phyloP scores from a whole-genome alignment of 768 basidiomycete species.

The Pholiota conissans region DNA sequence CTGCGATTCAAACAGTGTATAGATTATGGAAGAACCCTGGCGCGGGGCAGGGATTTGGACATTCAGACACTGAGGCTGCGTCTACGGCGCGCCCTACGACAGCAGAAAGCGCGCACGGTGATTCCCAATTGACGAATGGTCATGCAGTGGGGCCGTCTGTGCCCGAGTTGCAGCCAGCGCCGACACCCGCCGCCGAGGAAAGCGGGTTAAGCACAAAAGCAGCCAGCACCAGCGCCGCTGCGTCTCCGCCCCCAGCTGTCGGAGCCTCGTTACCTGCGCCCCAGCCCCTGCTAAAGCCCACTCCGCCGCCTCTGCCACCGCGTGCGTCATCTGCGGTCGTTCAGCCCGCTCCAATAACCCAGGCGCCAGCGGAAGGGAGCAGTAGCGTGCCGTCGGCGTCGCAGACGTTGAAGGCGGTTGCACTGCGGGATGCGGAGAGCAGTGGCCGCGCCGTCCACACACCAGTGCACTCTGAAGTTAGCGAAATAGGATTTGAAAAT shows the following conservation, averaged over 20 bases:
- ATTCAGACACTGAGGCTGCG: not conserved
- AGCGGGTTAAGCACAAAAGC: not conserved
- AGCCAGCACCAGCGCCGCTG: too few species aligned
- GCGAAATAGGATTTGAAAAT: not conserved
- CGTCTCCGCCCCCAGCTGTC: not conserved
- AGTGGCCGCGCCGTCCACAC: not conserved
- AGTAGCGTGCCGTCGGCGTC: not conserved
- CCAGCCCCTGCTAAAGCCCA: slow-evolving; percentile 14
- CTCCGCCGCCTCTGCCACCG: slow-evolving; percentile 49
- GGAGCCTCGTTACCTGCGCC: slow-evolving; percentile 6
- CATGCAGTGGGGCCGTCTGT: not conserved
- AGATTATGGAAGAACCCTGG: slow-evolving; percentile 61
- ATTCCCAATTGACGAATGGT: not conserved
- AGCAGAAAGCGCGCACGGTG: not conserved
- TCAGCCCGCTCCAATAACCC: slow-evolving; percentile 12
- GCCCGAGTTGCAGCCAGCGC: not conserved
- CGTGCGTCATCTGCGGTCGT: slow-evolving; percentile 33
- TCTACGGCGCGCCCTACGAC: not conserved
- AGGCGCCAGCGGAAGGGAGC: not conserved
- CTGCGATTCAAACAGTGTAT: slow-evolving; percentile 68
- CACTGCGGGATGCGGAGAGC: not conserved
- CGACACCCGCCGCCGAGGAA: not conserved
- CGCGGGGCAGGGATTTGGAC: not conserved
- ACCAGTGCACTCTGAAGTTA: not conserved
- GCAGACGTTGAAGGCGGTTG: not conserved